A percentile compares a stretch with the other conserved stretches of the same genome.
Conservation (phyloP, 352 stramenopile genomes). For the Phytophthora ramorum region DNA sequence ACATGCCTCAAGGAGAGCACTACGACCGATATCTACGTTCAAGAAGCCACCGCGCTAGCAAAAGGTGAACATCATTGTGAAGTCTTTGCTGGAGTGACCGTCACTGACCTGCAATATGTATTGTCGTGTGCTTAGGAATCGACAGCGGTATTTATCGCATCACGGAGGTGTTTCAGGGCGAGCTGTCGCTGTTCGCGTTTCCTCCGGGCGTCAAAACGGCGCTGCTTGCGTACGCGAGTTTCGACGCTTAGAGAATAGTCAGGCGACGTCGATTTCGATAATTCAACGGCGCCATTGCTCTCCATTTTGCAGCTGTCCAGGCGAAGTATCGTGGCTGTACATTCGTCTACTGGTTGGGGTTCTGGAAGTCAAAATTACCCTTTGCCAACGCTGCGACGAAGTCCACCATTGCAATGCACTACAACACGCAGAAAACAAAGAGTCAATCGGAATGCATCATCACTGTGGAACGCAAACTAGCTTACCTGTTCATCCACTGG, state of each 20-base stretch:
- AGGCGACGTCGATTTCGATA: conserved; percentile 19
- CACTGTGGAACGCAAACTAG: background rate
- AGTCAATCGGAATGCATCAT: conserved; percentile 8
- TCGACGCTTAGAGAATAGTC: conserved; percentile 48
- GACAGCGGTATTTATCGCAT: conserved; percentile 86
- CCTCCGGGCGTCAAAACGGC: conserved; percentile 53
- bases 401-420: conserved; percentile 54
- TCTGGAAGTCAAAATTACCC: conserved; percentile 49
- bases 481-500: conserved; percentile 40
- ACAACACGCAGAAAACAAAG: background rate
- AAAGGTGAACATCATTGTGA: conserved; percentile 45
- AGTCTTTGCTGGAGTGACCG: background rate
- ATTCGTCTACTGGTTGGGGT: conserved; percentile 19
- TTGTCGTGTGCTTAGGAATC: conserved; percentile 47
- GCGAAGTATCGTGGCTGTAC: background rate
- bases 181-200: conserved; percentile 66
- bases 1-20: conserved; percentile 71
- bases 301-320: conserved; percentile 16
- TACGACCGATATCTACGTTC: conserved; percentile 64
- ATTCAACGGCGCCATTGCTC: conserved; percentile 26
- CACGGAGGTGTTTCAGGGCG: conserved; percentile 68
- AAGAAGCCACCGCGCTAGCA: conserved; percentile 63
- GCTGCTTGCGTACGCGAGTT: conserved; percentile 53
- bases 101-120: conserved; percentile 12
- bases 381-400: conserved; percentile 49